These are phyloP conservation scores for Globisporangium uncinulatum DNA, from an alignment of 352 stramenopile genomes.

Conservation along the genomic window DNA sequence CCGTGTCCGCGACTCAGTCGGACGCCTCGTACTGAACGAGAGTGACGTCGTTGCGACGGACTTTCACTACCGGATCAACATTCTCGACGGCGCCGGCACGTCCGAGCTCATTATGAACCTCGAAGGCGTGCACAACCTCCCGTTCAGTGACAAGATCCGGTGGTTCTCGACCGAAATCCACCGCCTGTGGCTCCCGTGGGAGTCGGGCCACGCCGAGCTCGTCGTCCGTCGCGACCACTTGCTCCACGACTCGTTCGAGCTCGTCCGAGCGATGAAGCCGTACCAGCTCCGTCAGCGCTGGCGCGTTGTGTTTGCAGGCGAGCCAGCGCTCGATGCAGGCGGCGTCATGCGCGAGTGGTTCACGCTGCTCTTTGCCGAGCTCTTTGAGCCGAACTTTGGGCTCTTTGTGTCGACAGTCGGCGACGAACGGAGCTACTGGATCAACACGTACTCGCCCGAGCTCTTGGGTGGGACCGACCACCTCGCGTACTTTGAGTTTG, in stretches of 20 bases:
- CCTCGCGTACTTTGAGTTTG: constrained; percentile 77
- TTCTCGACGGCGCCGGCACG: constrained; percentile 54
- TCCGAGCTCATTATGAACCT: constrained; percentile 85
- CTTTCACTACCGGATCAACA: constrained; percentile 82
- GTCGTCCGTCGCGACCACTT: constrained; percentile 75
- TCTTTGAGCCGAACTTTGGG: constrained; percentile 78
- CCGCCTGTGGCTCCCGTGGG: constrained; percentile 76
- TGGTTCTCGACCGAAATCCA: constrained; percentile 85
- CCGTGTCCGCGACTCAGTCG: constrained; percentile 65
- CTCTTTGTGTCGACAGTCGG: constrained; percentile 71
- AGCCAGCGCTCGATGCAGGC: constrained; percentile 82
- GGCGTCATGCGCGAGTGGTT: constrained; percentile 91
- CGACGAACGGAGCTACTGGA: constrained; percentile 80
- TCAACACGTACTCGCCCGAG: constrained; percentile 69
- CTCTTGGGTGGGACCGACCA: constrained; percentile 35
- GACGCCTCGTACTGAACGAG: constrained; percentile 71
- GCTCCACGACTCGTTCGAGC: constrained; percentile 82
- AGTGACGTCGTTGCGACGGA: constrained; percentile 71
- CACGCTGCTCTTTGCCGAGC: constrained; percentile 67
- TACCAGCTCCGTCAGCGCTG: constrained; percentile 80
- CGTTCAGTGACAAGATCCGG: constrained; percentile 70
- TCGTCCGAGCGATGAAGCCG: constrained; percentile 72
- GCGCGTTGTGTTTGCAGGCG: constrained; percentile 82
- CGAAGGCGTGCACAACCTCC: constrained; percentile 70
- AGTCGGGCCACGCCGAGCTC: constrained; percentile 73